Evolutionary conservation across 106 monocot genomes (phyloP).

Genomic region (Gastrodia elata): DNA sequence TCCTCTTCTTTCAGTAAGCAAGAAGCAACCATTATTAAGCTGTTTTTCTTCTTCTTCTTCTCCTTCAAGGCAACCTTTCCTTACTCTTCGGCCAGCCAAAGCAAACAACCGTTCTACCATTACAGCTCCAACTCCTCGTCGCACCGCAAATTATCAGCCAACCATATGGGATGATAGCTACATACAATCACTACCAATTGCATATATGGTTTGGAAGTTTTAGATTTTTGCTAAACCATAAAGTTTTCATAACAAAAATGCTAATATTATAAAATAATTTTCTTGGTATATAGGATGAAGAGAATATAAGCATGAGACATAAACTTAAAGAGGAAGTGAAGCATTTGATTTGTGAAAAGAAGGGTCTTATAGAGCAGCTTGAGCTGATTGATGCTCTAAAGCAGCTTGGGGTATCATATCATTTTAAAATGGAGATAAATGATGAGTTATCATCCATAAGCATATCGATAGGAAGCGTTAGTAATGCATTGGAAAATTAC

Average conservation of each 20-base stretch:
- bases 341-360: constrained; percentile 1
- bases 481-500: neutral
- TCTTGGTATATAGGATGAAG: neutral
- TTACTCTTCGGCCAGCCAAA: neutral
- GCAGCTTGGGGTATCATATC: constrained; percentile 23
- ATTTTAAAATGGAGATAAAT: constrained; percentile 26
- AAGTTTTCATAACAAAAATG: no score
- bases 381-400: constrained; percentile 14
- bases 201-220: neutral
- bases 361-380: constrained; percentile 5
- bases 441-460: neutral
- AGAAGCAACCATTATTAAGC: neutral
- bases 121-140: neutral
- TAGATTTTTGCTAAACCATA: neutral
- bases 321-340: constrained; percentile 16
- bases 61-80: no score
- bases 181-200: constrained; percentile 1
- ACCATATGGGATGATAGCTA: constrained; percentile 1
- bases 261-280: no score
- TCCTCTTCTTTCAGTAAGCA: neutral
- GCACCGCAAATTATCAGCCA: constrained; percentile 1
- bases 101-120: neutral
- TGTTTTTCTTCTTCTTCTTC: neutral
- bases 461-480: neutral
- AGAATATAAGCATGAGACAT: neutral